Base-by-base conservation (phyloP, 1,284 basidiomycete genomes). In the Porogramme epimiltina region DNA sequence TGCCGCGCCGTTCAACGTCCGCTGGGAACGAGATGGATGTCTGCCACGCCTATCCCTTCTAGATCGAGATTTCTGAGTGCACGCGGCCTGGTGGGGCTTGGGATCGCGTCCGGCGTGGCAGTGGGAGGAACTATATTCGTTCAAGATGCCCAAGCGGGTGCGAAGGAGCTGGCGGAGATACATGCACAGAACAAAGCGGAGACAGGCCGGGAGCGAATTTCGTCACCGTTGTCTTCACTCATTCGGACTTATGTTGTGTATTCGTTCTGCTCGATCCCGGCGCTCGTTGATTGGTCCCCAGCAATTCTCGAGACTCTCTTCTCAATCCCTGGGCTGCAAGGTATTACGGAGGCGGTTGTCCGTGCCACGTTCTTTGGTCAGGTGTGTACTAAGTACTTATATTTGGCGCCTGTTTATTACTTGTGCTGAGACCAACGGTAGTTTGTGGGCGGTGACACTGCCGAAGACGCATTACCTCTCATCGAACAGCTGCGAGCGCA, bases 401-500 rank as follows among this genome's bases (percentile, higher is more conserved):
- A 24, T 25, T 10, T 46, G 36, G 88, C 87, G 58, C 26, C 77
- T 65, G 8, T 33, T 11, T n/a, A n/a, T n/a, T n/a, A n/a, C n/a
- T n/a, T 36, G 23, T n/a, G 0, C 23, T 45, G 31, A 24, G 20
- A 20, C n/a, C 16, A 31, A 19, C 15, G 3, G 15, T 66, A 93
- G 84, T 97, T 97, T 62, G 93, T 95, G 5, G 92, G 93, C 1
- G 93, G 90, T 3, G 93, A 96, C 55, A 87, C 88, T 0, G 87
- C 88, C 0, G 77, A 81, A 28, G 85, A 80, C 37, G 84, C 85
- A 13, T 61, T 91, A 8, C 84, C 87, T 2, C 65, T 89, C 3
- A 79, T 96, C 42, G 74, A 77, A 37, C 65, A 70, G 16, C 74
- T 96, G 28, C 80, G 91, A 22, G 65, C 69, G 10, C 78, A 81